A percentile compares a stretch with the other conserved stretches of the same genome.
Evolutionary conservation across 192 early-diverging fungal species (phyloP).

Genomic region (Kickxella alabastrina): DNA sequence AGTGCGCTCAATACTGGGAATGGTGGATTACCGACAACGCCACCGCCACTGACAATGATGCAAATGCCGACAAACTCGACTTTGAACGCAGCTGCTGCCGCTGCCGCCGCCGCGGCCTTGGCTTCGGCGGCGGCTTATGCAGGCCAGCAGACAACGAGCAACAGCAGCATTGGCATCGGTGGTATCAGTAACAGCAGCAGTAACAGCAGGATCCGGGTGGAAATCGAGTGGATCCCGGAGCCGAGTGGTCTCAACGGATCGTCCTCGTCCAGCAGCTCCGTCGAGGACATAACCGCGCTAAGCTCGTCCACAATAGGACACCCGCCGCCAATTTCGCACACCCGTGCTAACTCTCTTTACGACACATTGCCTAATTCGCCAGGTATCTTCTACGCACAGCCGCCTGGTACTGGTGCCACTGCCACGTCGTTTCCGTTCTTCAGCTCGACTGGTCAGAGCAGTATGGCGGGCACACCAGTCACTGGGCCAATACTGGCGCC

Average conservation of each 20-base stretch:
- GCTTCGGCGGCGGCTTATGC: constrained; percentile 17
- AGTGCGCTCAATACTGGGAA: not conserved
- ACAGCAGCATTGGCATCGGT: constrained; percentile 1
- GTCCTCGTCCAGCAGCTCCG: constrained; percentile 13
- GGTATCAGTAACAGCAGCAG: not conserved
- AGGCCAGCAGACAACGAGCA: not conserved
- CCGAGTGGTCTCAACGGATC: constrained; percentile 2
- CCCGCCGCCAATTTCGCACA: too few species aligned
- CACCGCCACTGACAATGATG: not conserved
- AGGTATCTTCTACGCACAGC: not conserved
- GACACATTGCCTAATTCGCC: constrained; percentile 22
- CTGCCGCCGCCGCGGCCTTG: constrained; percentile 14
- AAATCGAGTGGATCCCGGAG: constrained; percentile 41
- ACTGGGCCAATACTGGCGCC: too few species aligned
- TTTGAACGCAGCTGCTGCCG: constrained; percentile 28
- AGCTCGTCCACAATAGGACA: too few species aligned
- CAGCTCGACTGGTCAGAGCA: constrained; percentile 1
- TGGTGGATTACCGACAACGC: not conserved
- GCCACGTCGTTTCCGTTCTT: constrained; percentile 13
- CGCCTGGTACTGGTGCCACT: not conserved
- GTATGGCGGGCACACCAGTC: constrained; percentile 13
- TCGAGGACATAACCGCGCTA: constrained; percentile 14
- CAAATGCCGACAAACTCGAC: not conserved
- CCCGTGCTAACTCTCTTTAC: too few species aligned
- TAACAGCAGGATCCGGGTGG: constrained; percentile 31